Evolutionary conservation across 495 filamentous ascomycete genomes (phyloP).

Genomic region (Bathelium albidoporum): DNA sequence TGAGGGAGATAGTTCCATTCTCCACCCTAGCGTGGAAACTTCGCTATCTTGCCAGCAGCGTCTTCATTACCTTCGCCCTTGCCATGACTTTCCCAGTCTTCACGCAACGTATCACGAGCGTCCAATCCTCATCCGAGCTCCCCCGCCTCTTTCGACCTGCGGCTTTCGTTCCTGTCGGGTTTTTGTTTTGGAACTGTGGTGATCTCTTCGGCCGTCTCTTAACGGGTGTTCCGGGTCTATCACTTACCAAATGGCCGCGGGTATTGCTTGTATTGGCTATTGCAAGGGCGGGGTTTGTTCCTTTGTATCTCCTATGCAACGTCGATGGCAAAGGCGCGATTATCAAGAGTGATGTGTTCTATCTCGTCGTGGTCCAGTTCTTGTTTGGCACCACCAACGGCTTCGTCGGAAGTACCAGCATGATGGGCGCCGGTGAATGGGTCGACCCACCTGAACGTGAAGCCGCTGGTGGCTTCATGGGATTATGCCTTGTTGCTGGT

Average conservation of each 20-base stretch:
- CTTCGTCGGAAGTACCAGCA: conserved; percentile 69
- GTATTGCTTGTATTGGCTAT: conserved; percentile 55
- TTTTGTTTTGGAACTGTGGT: conserved; percentile 89
- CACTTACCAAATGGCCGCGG: conserved; percentile 50
- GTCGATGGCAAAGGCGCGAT: conserved; percentile 56
- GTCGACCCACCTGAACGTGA: conserved; percentile 73
- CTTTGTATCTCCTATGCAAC: conserved; percentile 84
- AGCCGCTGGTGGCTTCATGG: conserved; percentile 91
- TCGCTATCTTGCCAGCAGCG: conserved; percentile 54
- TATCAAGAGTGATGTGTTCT: conserved; percentile 74
- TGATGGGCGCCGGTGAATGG: conserved; percentile 80
- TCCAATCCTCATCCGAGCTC: conserved; percentile 39
- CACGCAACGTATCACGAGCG: conserved; percentile 62
- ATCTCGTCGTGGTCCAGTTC: conserved; percentile 71
- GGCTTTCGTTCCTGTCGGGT: conserved; percentile 79
- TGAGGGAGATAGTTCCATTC: conserved; percentile 54
- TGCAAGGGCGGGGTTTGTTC: conserved; percentile 58
- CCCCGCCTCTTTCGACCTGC: conserved; percentile 56
- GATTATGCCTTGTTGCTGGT: conserved; percentile 71
- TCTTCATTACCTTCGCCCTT: conserved; percentile 68
- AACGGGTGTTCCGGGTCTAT: conserved; percentile 52
- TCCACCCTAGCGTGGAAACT: conserved; percentile 61
- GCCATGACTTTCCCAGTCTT: conserved; percentile 95
- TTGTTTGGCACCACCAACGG: conserved; percentile 79
- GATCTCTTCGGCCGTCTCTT: conserved; percentile 70